Conservation (phyloP, 2,329 filamentous ascomycete species). For the Pyrenochaeta sp. region DNA sequence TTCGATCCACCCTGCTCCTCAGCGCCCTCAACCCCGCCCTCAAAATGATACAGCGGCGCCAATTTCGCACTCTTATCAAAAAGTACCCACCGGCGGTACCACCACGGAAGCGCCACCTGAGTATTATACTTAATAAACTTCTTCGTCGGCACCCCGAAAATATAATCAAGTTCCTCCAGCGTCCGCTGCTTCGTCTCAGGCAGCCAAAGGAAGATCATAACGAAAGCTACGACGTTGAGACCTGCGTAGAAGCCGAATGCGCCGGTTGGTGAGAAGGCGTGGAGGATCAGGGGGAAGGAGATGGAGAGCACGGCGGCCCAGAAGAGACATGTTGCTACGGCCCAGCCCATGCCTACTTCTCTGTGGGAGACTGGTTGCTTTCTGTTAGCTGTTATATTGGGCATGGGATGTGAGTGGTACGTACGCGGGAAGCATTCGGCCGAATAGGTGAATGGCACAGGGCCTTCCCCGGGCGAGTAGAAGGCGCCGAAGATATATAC, state of each 20-base stretch:
- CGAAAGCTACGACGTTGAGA: conserved; percentile 66
- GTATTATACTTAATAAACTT: conserved; percentile 44
- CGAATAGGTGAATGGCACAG: background rate
- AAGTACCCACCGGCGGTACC: conserved; percentile 8
- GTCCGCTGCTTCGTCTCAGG: conserved; percentile 54
- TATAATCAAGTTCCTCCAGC: conserved; percentile 54
- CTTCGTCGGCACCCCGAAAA: conserved; percentile 52
- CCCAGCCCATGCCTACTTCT: conserved; percentile 72
- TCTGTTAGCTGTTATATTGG: too few species aligned
- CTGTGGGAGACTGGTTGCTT: conserved; percentile 59
- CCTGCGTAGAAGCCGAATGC: conserved; percentile 67
- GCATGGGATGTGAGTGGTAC: too few species aligned
- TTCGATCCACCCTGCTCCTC: too few species aligned
- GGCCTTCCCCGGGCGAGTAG: background rate
- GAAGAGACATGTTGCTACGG: conserved; percentile 64
- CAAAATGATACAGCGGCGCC: background rate
- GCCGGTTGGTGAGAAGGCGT: conserved; percentile 56
- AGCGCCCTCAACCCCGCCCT: too few species aligned
- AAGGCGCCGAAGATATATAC: background rate
- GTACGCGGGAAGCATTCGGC: background rate
- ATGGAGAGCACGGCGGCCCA: conserved; percentile 55
- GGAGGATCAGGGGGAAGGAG: conserved; percentile 65
- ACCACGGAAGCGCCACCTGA: conserved; percentile 12
- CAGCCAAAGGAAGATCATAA: conserved; percentile 67
- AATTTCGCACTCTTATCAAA: conserved; percentile 1